Conservation (phyloP, 2,329 filamentous ascomycete genomes). For the Penicillium sp. region DNA sequence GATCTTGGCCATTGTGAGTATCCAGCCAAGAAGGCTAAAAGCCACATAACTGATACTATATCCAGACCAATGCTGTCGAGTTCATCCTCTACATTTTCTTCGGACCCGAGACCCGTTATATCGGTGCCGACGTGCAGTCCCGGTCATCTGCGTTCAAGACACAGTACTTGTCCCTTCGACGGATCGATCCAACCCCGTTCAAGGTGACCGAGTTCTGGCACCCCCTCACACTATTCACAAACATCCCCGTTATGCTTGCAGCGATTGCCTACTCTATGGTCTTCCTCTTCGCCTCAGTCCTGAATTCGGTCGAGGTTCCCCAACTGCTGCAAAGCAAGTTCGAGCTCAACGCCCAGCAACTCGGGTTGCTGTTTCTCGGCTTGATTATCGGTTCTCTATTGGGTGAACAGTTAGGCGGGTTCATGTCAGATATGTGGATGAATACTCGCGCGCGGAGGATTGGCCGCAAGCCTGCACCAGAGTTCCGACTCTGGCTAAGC, state of each 20-base stretch:
- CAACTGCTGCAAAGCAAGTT: slow-evolving; percentile 51
- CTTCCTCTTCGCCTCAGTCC: slow-evolving; percentile 48
- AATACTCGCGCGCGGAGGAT: slow-evolving; percentile 26
- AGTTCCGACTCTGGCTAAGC: slow-evolving; percentile 51
- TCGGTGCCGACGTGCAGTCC: slow-evolving; percentile 19
- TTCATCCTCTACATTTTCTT: slow-evolving; percentile 49
- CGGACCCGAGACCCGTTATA: slow-evolving; percentile 48
- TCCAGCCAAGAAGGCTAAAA: slow-evolving; percentile 4
- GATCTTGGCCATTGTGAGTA: slow-evolving; percentile 46
- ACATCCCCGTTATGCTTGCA: slow-evolving; percentile 45
- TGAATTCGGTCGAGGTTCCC: slow-evolving; percentile 52
- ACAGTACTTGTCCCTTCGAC: slow-evolving; percentile 38
- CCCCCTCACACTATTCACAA: slow-evolving; percentile 37
- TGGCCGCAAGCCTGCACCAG: slow-evolving; percentile 39
- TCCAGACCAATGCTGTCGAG: slow-evolving; percentile 46
- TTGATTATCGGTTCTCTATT: slow-evolving; percentile 51
- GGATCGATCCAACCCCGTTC: slow-evolving; percentile 39
- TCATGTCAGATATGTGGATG: slow-evolving; percentile 51
- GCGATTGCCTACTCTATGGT: slow-evolving; percentile 49
- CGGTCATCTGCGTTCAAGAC: slow-evolving; percentile 33
- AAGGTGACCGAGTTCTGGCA: slow-evolving; percentile 11
- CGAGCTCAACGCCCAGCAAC: slow-evolving; percentile 49
- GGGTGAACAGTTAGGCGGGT: slow-evolving; percentile 52
- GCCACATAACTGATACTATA: slow-evolving; percentile 1
- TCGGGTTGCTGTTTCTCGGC: slow-evolving; percentile 52